Base-by-base conservation (phyloP, 2,329 filamentous ascomycete genomes). In the Trichoderma polysporum region DNA sequence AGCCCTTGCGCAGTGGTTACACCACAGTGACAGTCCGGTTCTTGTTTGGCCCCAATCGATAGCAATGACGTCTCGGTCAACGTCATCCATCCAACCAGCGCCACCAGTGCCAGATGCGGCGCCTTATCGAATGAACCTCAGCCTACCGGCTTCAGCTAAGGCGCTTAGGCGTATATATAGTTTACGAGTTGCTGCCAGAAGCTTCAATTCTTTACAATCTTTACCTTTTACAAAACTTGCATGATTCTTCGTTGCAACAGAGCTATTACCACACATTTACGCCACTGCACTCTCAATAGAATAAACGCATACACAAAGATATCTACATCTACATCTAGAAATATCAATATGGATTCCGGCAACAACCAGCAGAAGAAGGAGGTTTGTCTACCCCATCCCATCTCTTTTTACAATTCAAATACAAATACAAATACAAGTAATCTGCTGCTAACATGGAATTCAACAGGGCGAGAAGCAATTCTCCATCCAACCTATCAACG, bases 401-500 rank as follows among this genome's bases (percentile, higher is more conserved):
- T 25, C 13, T 19, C 6, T n/a, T 31, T 10, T 2, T 41, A n/a
- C 31, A 52, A 49, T 6, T 2, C 5, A 9, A 35, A n/a, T 13
- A n/a, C n/a, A n/a, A n/a, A n/a, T n/a, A n/a, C n/a, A n/a, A n/a
- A n/a, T n/a, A n/a, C n/a, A n/a, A n/a, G n/a, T n/a, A n/a, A n/a
- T n/a, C n/a, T n/a, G n/a, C n/a, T 17, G 15, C 61, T 52, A 31
- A 50, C 27, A 22, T 19, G 5, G 1, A 39, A 22, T 13, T 76
- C 81, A 13, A 65, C 33, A 79, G 75, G 76, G 74, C 69, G 80
- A 82, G 75, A 80, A 82, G 76, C 71, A 81, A 70, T 82, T 83
- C 72, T 76, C 74, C 71, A 80, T 80, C 69, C 80, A 82, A 73
- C 81, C 81, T 74, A 79, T 82, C 71, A 76, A 83, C 70, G 76